Evolutionary conservation across 169 alveolate species (phyloP).

Genomic region (Plasmodium inui): DNA sequence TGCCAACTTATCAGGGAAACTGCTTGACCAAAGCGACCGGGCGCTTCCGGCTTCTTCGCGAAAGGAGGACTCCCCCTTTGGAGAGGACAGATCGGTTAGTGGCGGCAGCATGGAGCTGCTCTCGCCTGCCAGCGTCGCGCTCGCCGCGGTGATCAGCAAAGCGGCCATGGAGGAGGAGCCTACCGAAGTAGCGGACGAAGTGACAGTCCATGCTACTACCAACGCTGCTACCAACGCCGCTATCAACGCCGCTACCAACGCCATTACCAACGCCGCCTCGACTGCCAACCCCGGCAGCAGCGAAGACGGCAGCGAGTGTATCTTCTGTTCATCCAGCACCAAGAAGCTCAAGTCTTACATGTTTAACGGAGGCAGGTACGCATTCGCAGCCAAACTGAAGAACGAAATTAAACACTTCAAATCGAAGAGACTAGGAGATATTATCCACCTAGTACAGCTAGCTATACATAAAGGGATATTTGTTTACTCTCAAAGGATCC

Average conservation of each 20-base stretch:
- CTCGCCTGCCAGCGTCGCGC: not conserved
- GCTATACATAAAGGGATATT: slow-evolving; percentile 85
- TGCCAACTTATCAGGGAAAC: not conserved
- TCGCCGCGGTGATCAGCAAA: not conserved
- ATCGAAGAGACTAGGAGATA: slow-evolving; percentile 83
- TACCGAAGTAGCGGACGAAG: too few species aligned
- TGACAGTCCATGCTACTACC: too few species aligned
- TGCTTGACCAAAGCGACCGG: not conserved
- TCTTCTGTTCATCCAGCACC: slow-evolving; percentile 40
- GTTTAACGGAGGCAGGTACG: slow-evolving; percentile 86
- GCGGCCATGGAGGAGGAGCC: not conserved
- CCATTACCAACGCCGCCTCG: not conserved
- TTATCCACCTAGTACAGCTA: slow-evolving; percentile 85
- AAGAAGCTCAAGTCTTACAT: slow-evolving; percentile 68
- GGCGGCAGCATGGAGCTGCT: not conserved
- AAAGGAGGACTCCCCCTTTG: not conserved
- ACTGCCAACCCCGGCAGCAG: not conserved
- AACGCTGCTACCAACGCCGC: not conserved
- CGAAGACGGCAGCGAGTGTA: slow-evolving; percentile 8
- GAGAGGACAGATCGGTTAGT: not conserved
- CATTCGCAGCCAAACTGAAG: slow-evolving; percentile 83
- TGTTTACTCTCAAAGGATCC: slow-evolving; percentile 85
- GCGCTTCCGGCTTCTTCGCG: not conserved
- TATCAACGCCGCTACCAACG: not conserved
- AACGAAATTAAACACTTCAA: slow-evolving; percentile 81